Conservation (phyloP, 1,139 yeast species). For the Saccharomyces hybrid region DNA sequence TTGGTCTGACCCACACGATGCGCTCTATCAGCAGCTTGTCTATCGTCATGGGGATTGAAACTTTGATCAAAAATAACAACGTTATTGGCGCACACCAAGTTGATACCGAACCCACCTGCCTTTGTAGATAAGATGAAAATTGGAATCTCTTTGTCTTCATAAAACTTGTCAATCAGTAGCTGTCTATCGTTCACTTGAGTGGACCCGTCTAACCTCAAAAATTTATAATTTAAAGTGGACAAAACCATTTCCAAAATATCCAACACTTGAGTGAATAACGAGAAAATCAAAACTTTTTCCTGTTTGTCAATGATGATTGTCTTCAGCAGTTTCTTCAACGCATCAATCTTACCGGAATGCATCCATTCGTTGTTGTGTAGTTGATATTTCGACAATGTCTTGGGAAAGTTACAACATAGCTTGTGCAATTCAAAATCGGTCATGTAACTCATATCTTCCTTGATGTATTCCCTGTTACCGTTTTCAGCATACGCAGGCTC, state of each 20-base stretch:
- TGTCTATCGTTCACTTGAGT: slow-evolving; percentile 92
- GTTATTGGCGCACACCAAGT: slow-evolving; percentile 88
- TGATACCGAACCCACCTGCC: slow-evolving; percentile 98
- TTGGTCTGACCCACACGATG: slow-evolving; percentile 95
- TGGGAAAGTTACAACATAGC: slow-evolving; percentile 66
- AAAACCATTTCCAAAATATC: slow-evolving; percentile 79
- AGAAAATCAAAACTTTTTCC: slow-evolving; percentile 76
- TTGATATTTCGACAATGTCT: slow-evolving; percentile 47
- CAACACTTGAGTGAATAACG: slow-evolving; percentile 85
- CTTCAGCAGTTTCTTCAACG: slow-evolving; percentile 52
- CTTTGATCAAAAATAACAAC: slow-evolving; percentile 90
- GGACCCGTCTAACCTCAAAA: slow-evolving; percentile 83
- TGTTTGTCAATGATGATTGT: slow-evolving; percentile 45
- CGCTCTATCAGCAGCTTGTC: slow-evolving; percentile 97
- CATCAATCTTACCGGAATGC: slow-evolving; percentile 68
- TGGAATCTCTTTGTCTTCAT: slow-evolving; percentile 74
- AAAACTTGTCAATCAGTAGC: slow-evolving; percentile 79
- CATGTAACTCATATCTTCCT: slow-evolving; percentile 96
- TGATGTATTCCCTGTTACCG: slow-evolving; percentile 68
- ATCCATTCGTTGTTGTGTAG: slow-evolving; percentile 53
- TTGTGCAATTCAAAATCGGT: slow-evolving; percentile 78
- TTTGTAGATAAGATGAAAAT: slow-evolving; percentile 84
- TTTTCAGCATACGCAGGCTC: slow-evolving; percentile 66
- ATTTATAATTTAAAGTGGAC: slow-evolving; percentile 57
- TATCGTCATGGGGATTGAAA: slow-evolving; percentile 96